Percentiles rank a stretch among this genome's conserved stretches.
Evolutionary conservation across 305 asterid species (phyloP).

Genomic region (Striga hermonthica): DNA sequence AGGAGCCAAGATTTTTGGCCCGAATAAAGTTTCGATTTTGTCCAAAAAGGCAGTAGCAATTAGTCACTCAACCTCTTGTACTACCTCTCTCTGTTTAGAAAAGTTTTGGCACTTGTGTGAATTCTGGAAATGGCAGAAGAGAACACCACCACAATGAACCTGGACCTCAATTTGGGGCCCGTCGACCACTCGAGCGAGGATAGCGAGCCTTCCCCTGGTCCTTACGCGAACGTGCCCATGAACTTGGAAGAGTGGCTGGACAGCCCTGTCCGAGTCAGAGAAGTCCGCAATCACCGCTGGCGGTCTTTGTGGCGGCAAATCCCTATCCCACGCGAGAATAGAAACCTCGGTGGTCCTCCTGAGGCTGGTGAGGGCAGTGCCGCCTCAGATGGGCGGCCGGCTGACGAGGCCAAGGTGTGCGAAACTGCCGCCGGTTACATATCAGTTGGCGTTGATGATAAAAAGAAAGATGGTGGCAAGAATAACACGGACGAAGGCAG

Average conservation of each 20-base stretch:
- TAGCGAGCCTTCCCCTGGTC: conserved; percentile 34
- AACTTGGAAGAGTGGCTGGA: conserved; percentile 73
- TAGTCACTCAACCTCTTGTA: conserved; percentile 25
- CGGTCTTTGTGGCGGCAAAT: conserved; percentile 52
- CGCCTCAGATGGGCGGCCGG: conserved; percentile 32
- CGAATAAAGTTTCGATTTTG: conserved; percentile 28
- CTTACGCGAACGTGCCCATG: conserved; percentile 42
- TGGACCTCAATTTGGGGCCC: conserved; percentile 83
- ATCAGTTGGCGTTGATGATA: conserved; percentile 35
- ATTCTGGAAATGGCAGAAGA: conserved; percentile 53
- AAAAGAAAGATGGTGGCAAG: conserved; percentile 38
- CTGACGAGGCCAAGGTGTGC: conserved; percentile 34
- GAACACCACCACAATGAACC: conserved; percentile 51
- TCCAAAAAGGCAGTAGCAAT: conserved; percentile 24
- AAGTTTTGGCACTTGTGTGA: conserved; percentile 10
- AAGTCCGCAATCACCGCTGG: conserved; percentile 53
- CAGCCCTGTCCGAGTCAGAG: conserved; percentile 43
- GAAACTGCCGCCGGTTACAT: conserved; percentile 38
- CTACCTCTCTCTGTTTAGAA: conserved; percentile 20
- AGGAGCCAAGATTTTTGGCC: conserved; percentile 26
- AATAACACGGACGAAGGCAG: conserved; percentile 40
- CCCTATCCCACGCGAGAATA: conserved; percentile 49
- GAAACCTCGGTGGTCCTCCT: conserved; percentile 62
- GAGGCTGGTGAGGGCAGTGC: conserved; percentile 53
- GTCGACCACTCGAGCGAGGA: conserved; percentile 44